Evolutionary conservation across 2,329 filamentous ascomycete genomes (phyloP), one percentile per base, ranked within the genome.

Genomic region (Colletotrichum sojae): DNA sequence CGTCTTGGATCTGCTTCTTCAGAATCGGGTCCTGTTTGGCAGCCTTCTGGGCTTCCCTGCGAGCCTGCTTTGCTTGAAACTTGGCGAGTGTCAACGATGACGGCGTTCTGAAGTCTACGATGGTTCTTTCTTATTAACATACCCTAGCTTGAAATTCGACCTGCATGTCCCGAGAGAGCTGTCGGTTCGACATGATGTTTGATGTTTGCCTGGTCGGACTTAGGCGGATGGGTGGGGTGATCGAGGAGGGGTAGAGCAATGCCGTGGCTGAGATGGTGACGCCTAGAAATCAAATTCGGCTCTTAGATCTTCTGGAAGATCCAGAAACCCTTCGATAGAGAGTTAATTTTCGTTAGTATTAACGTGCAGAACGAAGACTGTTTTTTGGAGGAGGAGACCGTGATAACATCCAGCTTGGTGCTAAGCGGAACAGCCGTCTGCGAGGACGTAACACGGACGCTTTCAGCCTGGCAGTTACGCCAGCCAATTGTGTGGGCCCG

Each of bases 21-120:
- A 89, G 81, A 69, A 88, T 81, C 65, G 86, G 86, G 73, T 89
- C 88, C 76, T 89, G 86, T 80, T 89, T 90, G 67, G 84, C 82
- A 18, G 88, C 88, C 78, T 89, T 90, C 73, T 86, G 84, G 64
- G 88, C 86, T 74, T 90, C 88, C 74, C 87, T 86, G 43, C 88
- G 86, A 71, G 88, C 87, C 75, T 89, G 87, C 76, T 90, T 90
- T 65, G 87, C 88, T 78, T 89, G 86, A 80, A 90, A 89, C 84
- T 86, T 51, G 63, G 31, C 39, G 18, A 46, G 16, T 25, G 46
- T 54, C 48, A 65, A n/a, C 9, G 31, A 13, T n/a, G n/a, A 20
- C 31, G 52, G 18, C 10, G 15, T 31, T 13, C 40, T 31, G 3
- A 12, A 9, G 16, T 6, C 6, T 8, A 36, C 31, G 31, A 6